phyloP scores from a whole-genome alignment of 176 grass and related monocot species.

The Eleusine coracana region DNA sequence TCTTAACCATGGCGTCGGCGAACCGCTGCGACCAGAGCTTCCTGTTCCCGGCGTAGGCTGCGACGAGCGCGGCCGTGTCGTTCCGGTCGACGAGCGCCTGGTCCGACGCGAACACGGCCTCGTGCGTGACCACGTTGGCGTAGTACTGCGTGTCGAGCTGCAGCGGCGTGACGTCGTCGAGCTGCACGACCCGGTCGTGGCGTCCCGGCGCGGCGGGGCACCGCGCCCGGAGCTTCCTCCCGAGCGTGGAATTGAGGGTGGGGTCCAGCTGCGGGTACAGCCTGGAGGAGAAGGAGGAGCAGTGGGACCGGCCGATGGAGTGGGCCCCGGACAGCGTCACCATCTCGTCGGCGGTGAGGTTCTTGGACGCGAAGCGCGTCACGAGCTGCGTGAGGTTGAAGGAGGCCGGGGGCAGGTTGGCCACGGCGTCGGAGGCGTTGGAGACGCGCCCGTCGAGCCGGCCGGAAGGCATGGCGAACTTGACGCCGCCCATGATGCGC shows the following conservation, averaged over 20 bases:
- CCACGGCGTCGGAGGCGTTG: constrained; percentile 30
- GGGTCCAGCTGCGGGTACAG: constrained; percentile 56
- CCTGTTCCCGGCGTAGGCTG: constrained; percentile 31
- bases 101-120: constrained; percentile 56
- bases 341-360: constrained; percentile 61
- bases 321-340: constrained; percentile 60
- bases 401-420: constrained; percentile 34
- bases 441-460: constrained; percentile 66
- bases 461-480: constrained; percentile 58
- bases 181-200: constrained; percentile 27
- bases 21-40: constrained; percentile 45
- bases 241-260: neutral
- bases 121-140: constrained; percentile 37
- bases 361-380: constrained; percentile 51
- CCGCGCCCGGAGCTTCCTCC: neutral
- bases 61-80: constrained; percentile 51
- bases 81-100: constrained; percentile 7
- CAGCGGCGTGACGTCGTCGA: constrained; percentile 45
- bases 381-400: constrained; percentile 50
- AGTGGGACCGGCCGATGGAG: constrained; percentile 71
- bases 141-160: constrained; percentile 59
- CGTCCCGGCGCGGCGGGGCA: constrained; percentile 37
- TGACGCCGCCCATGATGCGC: constrained; percentile 51
- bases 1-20: constrained; percentile 59
- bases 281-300: constrained; percentile 42